Base-by-base conservation (phyloP, 768 basidiomycete species). In the Rhodotorula babjevae region DNA sequence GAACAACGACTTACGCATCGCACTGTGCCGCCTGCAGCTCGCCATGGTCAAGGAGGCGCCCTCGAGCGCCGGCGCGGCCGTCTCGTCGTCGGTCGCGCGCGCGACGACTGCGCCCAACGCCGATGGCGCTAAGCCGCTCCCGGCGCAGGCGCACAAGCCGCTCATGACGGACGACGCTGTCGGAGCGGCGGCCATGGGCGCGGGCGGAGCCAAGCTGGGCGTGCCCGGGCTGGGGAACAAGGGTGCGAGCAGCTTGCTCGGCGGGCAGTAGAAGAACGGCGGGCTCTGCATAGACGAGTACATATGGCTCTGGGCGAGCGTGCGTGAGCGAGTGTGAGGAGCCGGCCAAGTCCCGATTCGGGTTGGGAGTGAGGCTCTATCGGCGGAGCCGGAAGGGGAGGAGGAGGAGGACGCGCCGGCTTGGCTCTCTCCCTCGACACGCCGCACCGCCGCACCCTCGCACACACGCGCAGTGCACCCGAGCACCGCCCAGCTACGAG, bases 111-210 rank as follows among this genome's bases (percentile, higher is more conserved):
- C 21, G 11, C 27, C 36, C 3, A 12, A 66, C 65, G 46, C 58
- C 5, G 31, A 27, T 23, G 65, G 31, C 23, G 57, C 58, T 18
- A 27, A 57, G 27, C 12, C n/a, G 19, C 27, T 49, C 27, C 10
- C 49, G 23, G 27, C 33, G 25, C 5, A 55, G 21, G n/a, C 40
- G 14, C 50, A 65, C 52, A 61, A 55, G 47, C 68, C 68, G 36
- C 66, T 74, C 31, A 9, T 61, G 33, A 67, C 69, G 6, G 49
- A 55, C 21, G 73, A 75, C 7, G 53, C 58, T 0, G 47, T 75
- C n/a, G 73, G 69, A 6, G 73, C 73, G 10, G 73, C 73, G 5
- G 73, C 73, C 11, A 75, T 75, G 73, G 66, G 69, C 10, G 69
- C 60, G 0, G 63, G 57, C 31, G 7, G 23, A 33, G 33, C 16